Conservation (phyloP, 352 stramenopile genomes). For the Porosira glacialis region DNA sequence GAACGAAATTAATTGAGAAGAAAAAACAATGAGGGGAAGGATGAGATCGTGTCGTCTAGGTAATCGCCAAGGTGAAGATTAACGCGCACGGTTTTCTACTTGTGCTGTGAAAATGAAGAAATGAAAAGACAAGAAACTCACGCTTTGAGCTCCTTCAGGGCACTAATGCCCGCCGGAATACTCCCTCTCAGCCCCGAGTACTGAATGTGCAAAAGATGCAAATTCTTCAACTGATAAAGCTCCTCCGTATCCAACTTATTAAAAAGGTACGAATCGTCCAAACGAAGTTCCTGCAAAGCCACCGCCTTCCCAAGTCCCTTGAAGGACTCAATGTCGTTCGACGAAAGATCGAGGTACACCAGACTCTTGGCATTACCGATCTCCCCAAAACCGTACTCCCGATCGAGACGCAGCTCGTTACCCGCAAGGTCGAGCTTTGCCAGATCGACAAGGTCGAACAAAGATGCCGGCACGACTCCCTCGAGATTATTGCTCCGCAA, state of each 20-base stretch:
- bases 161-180: slow-evolving; percentile 40
- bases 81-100: no score
- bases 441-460: slow-evolving; percentile 40
- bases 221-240: slow-evolving; percentile 41
- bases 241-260: slow-evolving; percentile 37
- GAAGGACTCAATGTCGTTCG: slow-evolving; percentile 58
- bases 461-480: slow-evolving; percentile 44
- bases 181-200: slow-evolving; percentile 53
- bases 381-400: slow-evolving; percentile 50
- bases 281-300: slow-evolving; percentile 34
- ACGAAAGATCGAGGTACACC: slow-evolving; percentile 48
- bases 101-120: no score
- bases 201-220: slow-evolving; percentile 50
- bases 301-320: slow-evolving; percentile 41
- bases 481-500: slow-evolving; percentile 45
- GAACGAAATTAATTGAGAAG: no score
- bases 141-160: slow-evolving; percentile 32
- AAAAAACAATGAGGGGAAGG: no score
- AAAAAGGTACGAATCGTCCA: slow-evolving; percentile 57
- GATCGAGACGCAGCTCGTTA: slow-evolving; percentile 52
- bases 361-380: slow-evolving; percentile 51
- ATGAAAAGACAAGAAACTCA: no score
- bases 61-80: no score
- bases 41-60: no score
- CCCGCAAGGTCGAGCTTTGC: slow-evolving; percentile 48